Conservation (phyloP, 108 stramenopile species). For the Nitzschia putrida region DNA sequence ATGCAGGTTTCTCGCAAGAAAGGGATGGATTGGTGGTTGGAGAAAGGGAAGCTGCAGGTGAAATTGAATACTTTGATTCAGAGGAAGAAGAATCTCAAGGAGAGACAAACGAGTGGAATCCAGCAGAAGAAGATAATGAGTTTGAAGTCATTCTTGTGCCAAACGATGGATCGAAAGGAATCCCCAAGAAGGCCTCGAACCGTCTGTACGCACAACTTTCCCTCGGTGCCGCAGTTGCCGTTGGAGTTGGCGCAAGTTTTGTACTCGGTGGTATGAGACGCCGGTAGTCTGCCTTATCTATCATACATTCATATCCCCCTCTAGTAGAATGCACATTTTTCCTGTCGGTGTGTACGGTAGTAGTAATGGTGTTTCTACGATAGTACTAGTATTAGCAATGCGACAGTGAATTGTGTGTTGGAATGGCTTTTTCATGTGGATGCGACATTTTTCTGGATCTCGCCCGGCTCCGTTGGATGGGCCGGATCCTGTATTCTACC, state of each 20-base stretch:
- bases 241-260: not conserved
- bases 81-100: no score
- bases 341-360: not conserved
- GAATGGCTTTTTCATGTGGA: not conserved
- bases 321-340: not conserved
- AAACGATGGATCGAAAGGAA: not conserved
- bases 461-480: not conserved
- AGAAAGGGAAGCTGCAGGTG: no score
- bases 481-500: not conserved
- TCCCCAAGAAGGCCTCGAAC: not conserved
- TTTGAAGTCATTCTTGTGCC: not conserved
- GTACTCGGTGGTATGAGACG: not conserved
- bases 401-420: no score
- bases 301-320: not conserved
- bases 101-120: no score
- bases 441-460: not conserved
- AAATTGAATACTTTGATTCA: no score
- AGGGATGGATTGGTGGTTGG: no score
- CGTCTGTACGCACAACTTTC: not conserved
- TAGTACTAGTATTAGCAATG: no score
- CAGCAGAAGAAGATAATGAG: no score
- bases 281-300: not conserved
- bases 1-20: no score
- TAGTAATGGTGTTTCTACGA: not conserved
- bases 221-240: conserved; percentile 2